These are phyloP conservation scores for Trichoderma atroviride DNA, from an alignment of 2,329 filamentous ascomycete species.

Conservation along the genomic window DNA sequence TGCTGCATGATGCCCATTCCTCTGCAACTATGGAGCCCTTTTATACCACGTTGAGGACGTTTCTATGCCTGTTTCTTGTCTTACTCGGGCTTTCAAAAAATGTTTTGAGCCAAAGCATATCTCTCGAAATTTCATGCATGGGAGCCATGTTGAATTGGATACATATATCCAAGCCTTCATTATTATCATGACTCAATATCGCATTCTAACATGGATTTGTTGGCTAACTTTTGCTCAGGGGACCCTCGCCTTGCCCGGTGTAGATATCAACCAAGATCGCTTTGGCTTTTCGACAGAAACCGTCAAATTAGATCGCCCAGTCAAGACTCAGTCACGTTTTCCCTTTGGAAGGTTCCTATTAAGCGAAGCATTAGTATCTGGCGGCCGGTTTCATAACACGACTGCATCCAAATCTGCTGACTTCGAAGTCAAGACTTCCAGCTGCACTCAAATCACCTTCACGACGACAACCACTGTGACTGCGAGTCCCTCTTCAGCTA, in stretches of 20 bases:
- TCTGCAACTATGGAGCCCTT: neutral
- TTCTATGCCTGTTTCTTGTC: neutral
- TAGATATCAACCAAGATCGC: constrained; percentile 4
- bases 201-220: constrained; percentile 21
- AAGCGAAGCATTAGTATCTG: constrained; percentile 1
- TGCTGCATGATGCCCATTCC: constrained; percentile 12
- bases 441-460: neutral
- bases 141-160: constrained; percentile 10
- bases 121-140: neutral
- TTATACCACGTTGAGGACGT: neutral
- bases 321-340: neutral
- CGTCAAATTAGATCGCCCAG: neutral
- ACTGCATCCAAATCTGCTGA: neutral
- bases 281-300: neutral
- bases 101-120: neutral
- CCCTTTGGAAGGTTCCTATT: neutral
- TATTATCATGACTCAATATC: constrained; percentile 28
- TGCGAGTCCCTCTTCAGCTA: neutral
- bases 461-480: constrained; percentile 15
- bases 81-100: neutral
- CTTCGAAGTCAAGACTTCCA: neutral
- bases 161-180: neutral
- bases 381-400: neutral
- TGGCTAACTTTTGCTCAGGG: constrained; percentile 29
- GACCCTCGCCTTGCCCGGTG: neutral